Evolutionary conservation across 2,329 filamentous ascomycete species (phyloP), one percentile per base, ranked within the genome.

Genomic region (Penicillium corylophilum): DNA sequence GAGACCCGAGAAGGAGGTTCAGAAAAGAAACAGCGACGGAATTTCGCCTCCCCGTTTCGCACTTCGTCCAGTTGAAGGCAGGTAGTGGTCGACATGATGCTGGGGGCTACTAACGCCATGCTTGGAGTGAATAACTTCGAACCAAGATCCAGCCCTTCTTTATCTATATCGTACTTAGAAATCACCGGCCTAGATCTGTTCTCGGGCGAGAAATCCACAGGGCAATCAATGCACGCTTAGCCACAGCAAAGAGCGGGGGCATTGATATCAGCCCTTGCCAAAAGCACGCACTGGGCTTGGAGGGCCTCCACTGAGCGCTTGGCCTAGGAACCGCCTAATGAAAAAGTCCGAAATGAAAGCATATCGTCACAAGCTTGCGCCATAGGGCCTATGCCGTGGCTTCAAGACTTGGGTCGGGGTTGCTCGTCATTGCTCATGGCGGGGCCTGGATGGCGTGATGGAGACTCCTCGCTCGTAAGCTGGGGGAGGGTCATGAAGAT

Each of bases 401-500:
- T 28, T 23, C 35, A 36, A 16, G 56, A 48, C 24, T 50, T 49
- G 2, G 51, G 51, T 58, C 8, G 45, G 52, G 53, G 58, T 36
- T 55, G 15, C 13, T 56, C 24, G 18, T 39, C 50, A 65, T 70
- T 65, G 65, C 64, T 61, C 60, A 66, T 63, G 56, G 64, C 64
- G 66, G 67, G 65, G 65, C 56, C 53, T 36, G 29, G 46, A 70
- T 70, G 63, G 56, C 66, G 67, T 69, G 66, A 65, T 68, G 47
- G 31, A 15, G 31, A 46, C 13, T 35, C 29, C 44, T 56, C 23
- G 41, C 53, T 51, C 44, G 40, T 20, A 50, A 7, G 13, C 42
- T 20, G 24, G 49, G 44, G 39, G 38, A 51, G 47, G 44, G 26
- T 23, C 43, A 20, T 7, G 50, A 46, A 51, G 50, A 54, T 53